phyloP scores from a whole-genome alignment of 768 basidiomycete species.

The Hemileccinum rubropunctum region DNA sequence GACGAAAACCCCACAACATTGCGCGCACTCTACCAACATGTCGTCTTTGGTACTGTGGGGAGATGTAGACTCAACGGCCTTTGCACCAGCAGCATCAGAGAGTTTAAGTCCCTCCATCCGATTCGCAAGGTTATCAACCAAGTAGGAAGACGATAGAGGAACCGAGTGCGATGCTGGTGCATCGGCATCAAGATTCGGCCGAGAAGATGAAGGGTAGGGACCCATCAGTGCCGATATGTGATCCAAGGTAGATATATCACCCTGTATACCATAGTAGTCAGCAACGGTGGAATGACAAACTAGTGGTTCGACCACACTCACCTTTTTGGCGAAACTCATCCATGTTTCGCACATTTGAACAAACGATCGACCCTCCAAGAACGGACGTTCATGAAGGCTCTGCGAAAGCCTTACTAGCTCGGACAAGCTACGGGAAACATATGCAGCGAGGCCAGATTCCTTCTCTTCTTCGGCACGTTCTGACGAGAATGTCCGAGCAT shows the following conservation, averaged over 20 bases:
- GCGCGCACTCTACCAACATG: constrained; percentile 37
- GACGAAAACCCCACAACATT: constrained; percentile 41
- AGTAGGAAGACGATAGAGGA: constrained; percentile 2
- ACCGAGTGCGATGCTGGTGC: neutral
- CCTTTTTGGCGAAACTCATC: constrained; percentile 64
- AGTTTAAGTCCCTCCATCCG: constrained; percentile 21
- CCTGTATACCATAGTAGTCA: constrained; percentile 31
- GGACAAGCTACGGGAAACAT: constrained; percentile 43
- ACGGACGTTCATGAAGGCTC: constrained; percentile 34
- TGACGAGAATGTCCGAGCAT: constrained; percentile 17
- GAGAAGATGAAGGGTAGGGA: constrained; percentile 4
- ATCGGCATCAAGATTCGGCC: neutral
- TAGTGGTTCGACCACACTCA: constrained; percentile 26
- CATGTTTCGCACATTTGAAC: constrained; percentile 69
- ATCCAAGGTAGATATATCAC: constrained; percentile 46
- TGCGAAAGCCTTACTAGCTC: constrained; percentile 43
- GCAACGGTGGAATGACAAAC: neutral
- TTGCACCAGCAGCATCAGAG: constrained; percentile 4
- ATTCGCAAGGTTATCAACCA: constrained; percentile 18
- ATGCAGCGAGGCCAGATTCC: constrained; percentile 24
- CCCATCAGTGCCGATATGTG: constrained; percentile 44
- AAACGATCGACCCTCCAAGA: constrained; percentile 53
- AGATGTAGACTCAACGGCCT: neutral
- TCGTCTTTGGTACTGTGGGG: constrained; percentile 4
- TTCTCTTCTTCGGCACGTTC: constrained; percentile 23